phyloP scores from a whole-genome alignment of 768 basidiomycete species.

The Tricholoma bakamatsutake region DNA sequence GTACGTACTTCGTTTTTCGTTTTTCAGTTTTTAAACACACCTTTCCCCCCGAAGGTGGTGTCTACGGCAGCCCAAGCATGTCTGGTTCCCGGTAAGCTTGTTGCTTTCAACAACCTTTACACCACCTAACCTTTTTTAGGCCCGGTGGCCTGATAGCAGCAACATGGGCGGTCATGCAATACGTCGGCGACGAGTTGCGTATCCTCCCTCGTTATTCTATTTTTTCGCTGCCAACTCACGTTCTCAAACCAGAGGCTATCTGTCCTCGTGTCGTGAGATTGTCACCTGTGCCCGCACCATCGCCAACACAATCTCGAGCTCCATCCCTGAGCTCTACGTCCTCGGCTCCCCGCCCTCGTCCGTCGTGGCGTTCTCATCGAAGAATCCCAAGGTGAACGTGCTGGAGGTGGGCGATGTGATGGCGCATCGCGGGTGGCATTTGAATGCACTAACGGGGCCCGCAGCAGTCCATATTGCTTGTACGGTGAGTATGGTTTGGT shows the following conservation, averaged over 20 bases:
- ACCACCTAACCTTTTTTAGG: slow-evolving; percentile 29
- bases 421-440: slow-evolving; percentile 83
- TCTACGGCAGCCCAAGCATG: slow-evolving; percentile 86
- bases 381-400: slow-evolving; percentile 58
- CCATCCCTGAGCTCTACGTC: slow-evolving; percentile 80
- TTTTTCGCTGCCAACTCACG: slow-evolving; percentile 3
- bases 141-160: slow-evolving; percentile 92
- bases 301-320: slow-evolving; percentile 53
- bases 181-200: slow-evolving; percentile 80
- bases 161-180: slow-evolving; percentile 94
- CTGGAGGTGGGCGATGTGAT: slow-evolving; percentile 89
- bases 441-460: slow-evolving; percentile 78
- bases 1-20: slow-evolving; percentile 26
- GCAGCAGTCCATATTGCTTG: slow-evolving; percentile 89
- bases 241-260: slow-evolving; percentile 62
- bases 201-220: neutral
- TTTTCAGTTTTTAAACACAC: neutral
- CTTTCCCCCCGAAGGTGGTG: slow-evolving; percentile 47
- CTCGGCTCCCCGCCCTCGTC: slow-evolving; percentile 88
- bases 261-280: slow-evolving; percentile 77
- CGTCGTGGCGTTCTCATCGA: slow-evolving; percentile 83
- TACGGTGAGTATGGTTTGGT: slow-evolving; percentile 53
- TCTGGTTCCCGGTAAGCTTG: slow-evolving; percentile 77
- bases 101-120: neutral
- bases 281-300: slow-evolving; percentile 70